Conservation (phyloP, 2,329 filamentous ascomycete genomes). For the Cordyceps fumosorosea region DNA sequence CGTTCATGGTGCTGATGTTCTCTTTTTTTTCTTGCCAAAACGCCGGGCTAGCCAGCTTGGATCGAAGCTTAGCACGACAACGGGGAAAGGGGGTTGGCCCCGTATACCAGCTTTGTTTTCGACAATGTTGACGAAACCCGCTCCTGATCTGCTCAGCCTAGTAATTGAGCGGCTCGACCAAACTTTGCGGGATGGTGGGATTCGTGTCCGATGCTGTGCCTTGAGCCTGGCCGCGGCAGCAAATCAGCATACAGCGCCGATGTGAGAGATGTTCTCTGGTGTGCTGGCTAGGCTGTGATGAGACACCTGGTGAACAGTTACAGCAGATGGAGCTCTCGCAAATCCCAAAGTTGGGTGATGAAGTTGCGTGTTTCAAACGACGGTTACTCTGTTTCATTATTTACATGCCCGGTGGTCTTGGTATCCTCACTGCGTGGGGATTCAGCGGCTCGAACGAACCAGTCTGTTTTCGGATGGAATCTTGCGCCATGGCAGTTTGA, state of each 20-base stretch:
- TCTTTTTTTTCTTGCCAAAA: conserved; percentile 7
- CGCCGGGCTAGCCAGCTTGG: background rate
- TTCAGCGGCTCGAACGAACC: background rate
- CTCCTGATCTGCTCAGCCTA: background rate
- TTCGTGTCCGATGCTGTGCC: background rate
- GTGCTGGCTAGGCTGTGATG: background rate
- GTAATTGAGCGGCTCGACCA: conserved; percentile 1
- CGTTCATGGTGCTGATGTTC: conserved; percentile 1
- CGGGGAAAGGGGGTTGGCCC: background rate
- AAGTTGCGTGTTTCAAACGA: conserved; percentile 10
- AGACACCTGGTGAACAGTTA: background rate
- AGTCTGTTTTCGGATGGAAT: background rate
- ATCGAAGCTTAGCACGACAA: background rate
- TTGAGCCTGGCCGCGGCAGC: background rate
- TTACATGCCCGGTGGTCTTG: conserved; percentile 3
- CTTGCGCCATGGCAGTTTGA: background rate
- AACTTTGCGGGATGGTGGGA: background rate
- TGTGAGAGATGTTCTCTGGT: background rate
- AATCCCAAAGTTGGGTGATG: background rate
- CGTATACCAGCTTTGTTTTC: background rate
- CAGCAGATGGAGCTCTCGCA: background rate
- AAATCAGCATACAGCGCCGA: background rate
- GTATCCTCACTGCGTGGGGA: background rate
- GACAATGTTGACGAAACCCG: background rate
- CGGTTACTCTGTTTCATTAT: conserved; percentile 12